Percentiles rank a stretch among this genome's conserved stretches.
Conservation (phyloP, 345 rosid genomes). For the Camelina laxa region DNA sequence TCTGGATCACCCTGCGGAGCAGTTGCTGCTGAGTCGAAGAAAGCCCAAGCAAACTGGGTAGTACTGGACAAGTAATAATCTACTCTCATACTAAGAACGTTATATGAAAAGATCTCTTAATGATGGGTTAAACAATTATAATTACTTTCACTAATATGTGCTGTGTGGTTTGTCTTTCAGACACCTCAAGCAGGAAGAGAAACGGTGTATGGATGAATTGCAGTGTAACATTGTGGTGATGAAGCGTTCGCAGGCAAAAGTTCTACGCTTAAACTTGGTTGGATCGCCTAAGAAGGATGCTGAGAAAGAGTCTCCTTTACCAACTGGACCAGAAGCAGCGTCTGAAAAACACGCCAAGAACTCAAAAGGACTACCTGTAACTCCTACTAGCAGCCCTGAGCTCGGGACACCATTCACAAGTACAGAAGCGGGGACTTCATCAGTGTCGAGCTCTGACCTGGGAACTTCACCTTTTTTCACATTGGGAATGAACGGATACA, state of each 20-base stretch:
- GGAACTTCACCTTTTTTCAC: conserved; percentile 90
- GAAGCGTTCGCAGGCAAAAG: conserved; percentile 91
- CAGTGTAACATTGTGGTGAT: conserved; percentile 97
- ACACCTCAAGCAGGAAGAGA: conserved; percentile 87
- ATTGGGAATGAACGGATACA: conserved; percentile 60
- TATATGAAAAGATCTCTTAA: background rate
- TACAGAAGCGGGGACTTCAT: conserved; percentile 95
- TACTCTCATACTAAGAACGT: background rate
- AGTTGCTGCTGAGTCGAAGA: conserved; percentile 92
- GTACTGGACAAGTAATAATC: conserved; percentile 86
- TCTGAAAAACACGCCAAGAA: conserved; percentile 52
- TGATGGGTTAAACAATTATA: background rate
- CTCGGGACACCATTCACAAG: conserved; percentile 93
- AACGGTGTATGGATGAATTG: conserved; percentile 89
- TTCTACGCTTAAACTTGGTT: conserved; percentile 90
- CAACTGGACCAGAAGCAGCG: conserved; percentile 55
- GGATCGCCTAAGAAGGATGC: conserved; percentile 66
- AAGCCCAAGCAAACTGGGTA: conserved; percentile 90
- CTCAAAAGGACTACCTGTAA: conserved; percentile 73
- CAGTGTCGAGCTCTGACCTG: conserved; percentile 91
- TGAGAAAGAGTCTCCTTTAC: conserved; percentile 47
- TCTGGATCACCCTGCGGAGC: conserved; percentile 93
- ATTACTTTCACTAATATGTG: conserved; percentile 14
- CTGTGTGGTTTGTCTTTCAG: conserved; percentile 49
- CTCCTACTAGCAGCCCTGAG: conserved; percentile 97